Conservation (phyloP, 1,284 basidiomycete genomes). For the Pisolithus thermaeus region DNA sequence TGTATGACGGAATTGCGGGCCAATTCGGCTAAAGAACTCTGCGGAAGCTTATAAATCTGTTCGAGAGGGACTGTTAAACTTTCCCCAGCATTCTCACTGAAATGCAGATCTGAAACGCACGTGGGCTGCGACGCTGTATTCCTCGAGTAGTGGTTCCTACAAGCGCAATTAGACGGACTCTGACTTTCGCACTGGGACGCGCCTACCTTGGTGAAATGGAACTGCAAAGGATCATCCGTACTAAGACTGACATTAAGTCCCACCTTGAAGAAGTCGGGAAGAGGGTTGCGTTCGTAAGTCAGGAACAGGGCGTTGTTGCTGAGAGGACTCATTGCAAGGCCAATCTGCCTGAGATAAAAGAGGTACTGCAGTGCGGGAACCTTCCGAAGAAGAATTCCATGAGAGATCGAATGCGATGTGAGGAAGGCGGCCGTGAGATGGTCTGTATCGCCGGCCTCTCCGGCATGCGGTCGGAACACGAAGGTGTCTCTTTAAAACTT, state of each 20-base stretch:
- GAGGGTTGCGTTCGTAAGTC: constrained; percentile 94
- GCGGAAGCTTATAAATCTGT: constrained; percentile 88
- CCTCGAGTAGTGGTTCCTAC: constrained; percentile 91
- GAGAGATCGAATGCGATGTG: constrained; percentile 96
- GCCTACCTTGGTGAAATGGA: constrained; percentile 90
- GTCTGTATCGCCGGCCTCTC: constrained; percentile 98
- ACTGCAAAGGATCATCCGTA: constrained; percentile 93
- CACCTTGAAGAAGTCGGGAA: constrained; percentile 95
- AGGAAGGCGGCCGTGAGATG: constrained; percentile 95
- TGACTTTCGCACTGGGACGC: not conserved
- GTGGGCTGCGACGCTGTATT: constrained; percentile 97
- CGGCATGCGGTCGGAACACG: constrained; percentile 94
- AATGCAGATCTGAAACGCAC: constrained; percentile 36
- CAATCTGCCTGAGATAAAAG: constrained; percentile 96
- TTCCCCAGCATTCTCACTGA: not conserved
- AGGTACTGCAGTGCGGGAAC: constrained; percentile 92
- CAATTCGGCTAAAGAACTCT: constrained; percentile 81
- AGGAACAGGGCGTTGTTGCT: constrained; percentile 98
- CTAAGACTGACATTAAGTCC: constrained; percentile 96
- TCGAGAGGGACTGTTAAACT: constrained; percentile 2
- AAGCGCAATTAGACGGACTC: not conserved
- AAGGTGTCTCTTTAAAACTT: constrained; percentile 71
- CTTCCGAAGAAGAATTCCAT: constrained; percentile 96
- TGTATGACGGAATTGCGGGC: constrained; percentile 96
- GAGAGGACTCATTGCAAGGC: constrained; percentile 96